These are phyloP conservation scores for Melastoma candidum DNA, from an alignment of 441 rosid species.

Conservation along the genomic window DNA sequence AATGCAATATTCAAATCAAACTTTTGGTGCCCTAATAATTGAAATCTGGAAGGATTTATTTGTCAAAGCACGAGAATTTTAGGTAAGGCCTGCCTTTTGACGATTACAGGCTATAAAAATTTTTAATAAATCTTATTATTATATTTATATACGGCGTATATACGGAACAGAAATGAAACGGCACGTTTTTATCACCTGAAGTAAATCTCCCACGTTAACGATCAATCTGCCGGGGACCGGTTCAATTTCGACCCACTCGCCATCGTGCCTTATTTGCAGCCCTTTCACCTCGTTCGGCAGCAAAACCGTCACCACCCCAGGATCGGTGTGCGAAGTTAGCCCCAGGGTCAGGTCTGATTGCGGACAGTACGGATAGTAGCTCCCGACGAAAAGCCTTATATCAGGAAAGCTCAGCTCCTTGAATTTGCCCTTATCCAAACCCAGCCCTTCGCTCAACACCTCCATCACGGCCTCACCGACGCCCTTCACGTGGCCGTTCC, in stretches of 20 bases:
- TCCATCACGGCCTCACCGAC: constrained; percentile 21
- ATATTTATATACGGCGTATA: not conserved
- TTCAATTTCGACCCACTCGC: constrained; percentile 22
- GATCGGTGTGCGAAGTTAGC: constrained; percentile 21
- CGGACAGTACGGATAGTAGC: constrained; percentile 26
- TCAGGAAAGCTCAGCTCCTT: constrained; percentile 13
- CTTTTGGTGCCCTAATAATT: no score
- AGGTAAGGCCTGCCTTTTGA: no score
- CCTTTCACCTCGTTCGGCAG: constrained; percentile 19
- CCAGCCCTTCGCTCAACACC: constrained; percentile 20
- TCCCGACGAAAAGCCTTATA: constrained; percentile 9
- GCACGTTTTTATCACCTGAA: constrained; percentile 17
- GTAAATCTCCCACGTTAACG: constrained; percentile 24
- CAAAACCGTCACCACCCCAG: constrained; percentile 21
- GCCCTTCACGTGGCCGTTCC: constrained; percentile 14
- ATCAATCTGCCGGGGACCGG: constrained; percentile 20
- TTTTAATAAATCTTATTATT: not conserved
- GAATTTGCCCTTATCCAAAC: constrained; percentile 15
- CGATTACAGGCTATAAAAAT: no score
- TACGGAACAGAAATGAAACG: not conserved
- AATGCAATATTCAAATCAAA: no score
- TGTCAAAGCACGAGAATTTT: no score
- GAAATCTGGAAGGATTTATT: no score
- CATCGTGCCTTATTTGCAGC: constrained; percentile 21
- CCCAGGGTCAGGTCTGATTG: constrained; percentile 29